Evolutionary conservation across 768 basidiomycete species (phyloP), one percentile per base, ranked within the genome.

Genomic region (Auricularia cornea): DNA sequence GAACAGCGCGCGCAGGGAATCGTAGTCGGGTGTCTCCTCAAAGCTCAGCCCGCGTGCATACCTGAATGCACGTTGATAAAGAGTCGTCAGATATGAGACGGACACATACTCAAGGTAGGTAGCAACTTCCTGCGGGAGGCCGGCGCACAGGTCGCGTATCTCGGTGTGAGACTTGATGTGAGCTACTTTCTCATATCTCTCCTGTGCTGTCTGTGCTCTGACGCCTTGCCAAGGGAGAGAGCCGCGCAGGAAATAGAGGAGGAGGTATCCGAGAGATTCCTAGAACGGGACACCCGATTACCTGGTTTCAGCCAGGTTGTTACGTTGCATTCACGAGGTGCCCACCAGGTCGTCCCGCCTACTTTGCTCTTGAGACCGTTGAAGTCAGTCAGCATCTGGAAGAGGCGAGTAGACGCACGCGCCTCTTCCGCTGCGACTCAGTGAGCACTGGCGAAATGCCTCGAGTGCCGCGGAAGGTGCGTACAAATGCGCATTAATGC

Each of bases 201-300:
- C 16, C 20, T 64, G 41, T 10, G 48, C 20, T 30, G 38, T 54
- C n/a, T 56, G 54, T 3, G 66, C 60, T 14, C 51, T 56, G 33
- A 71, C 60, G 3, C 44, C 68, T 61, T 67, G 62, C 77, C 77
- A 77, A 18, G 77, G 76, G 8, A 77, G 68, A 10, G 60, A 57
- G 3, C 70, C 73, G 51, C 74, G 72, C 35, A 66, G 65, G 44
- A 77, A 68, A 61, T 70, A 75, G 4, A 76, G 72, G 8, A 77
- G 69, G 16, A 76, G 68, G 63, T 74, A 76, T 2, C 72, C 76
- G 23, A 77, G 67, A 8, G 74, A 73, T 61, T 78, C 76, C 20
- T 38, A 38, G 35, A 38, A 38, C 35, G 35, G 35, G 35, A 10
- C 16, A 38, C 10, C 10, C 10, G 16, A 8, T 14, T 8, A 10